Evolutionary conservation across 1,284 basidiomycete species (phyloP), one percentile per base, ranked within the genome.

Genomic region (Athelia sp.): DNA sequence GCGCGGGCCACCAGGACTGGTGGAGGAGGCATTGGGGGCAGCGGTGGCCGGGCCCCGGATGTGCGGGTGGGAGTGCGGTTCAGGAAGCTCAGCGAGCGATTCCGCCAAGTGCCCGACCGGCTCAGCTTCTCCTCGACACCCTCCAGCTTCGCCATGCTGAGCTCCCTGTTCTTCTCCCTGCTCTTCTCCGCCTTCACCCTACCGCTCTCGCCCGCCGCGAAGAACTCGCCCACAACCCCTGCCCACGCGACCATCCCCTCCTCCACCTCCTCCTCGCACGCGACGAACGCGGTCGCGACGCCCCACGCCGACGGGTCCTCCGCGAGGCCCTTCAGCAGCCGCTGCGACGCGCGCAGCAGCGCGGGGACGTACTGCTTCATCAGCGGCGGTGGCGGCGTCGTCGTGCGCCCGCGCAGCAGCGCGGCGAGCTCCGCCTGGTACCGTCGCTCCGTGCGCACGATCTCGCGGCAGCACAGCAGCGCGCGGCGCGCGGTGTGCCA

Each of bases 391-490:
- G 79, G 79, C 2, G 74, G 67, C 8, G 66, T 63, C 3, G 59
- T 52, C 1, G 32, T 50, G 31, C 29, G 48, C 46, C 66, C 67
- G 10, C 64, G 57, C 24, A 73, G 62, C 43, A 85, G 64, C 43
- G 70, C 60, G 19, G 67, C 68, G 43, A 87, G 62, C 10, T 75
- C 73, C 2, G 68, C 64, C 49, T 80, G 73, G 58, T 87, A 87
- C 52, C 72, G 80, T 51, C 75, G 74, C 61, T 87, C 84, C 2
- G 84, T 87, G 40, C 78, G 71, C 22, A 87, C 70, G 44, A 87
- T 72, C 63, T 87, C 84, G 34, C 78, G 67, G 46, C 77, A 72
- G 58, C 73, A 72, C n/a, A 87, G 67, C 43, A 86, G 66, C 0
- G 81, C 77, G 22, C 76, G 75, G 34, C 79, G 71, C 2, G 79